Conservation (phyloP, 805 yeast species). For the Metschnikowia borealis region DNA sequence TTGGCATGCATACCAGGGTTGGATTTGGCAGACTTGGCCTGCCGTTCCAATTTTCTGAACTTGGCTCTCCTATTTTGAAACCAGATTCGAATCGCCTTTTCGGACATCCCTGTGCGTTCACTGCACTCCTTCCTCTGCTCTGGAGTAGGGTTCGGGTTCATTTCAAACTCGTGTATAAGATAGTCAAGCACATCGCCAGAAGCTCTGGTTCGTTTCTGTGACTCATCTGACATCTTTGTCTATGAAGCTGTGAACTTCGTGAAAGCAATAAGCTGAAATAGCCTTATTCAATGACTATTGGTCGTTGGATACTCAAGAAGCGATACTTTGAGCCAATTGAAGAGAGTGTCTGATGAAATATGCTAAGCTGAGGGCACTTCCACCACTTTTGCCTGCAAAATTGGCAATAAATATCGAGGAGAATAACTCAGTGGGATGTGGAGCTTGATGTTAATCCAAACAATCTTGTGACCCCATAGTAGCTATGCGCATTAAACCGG, state of each 20-base stretch:
- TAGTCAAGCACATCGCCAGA: conserved; percentile 75
- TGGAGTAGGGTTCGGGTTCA: conserved; percentile 73
- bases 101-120: conserved; percentile 73
- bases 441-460: background rate
- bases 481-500: conserved; percentile 2
- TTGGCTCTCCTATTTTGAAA: conserved; percentile 86
- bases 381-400: conserved; percentile 1
- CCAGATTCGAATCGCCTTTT: conserved; percentile 88
- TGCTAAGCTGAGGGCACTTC: background rate
- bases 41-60: conserved; percentile 59
- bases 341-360: background rate
- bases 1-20: background rate
- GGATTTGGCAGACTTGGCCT: conserved; percentile 21
- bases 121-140: conserved; percentile 68
- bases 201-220: conserved; percentile 59
- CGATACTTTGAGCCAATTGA: background rate
- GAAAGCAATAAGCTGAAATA: background rate
- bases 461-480: conserved; percentile 3
- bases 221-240: conserved; percentile 18
- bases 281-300: background rate
- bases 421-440: background rate
- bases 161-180: conserved; percentile 63
- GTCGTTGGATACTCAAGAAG: background rate
- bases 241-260: background rate
- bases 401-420: background rate